A percentile compares a stretch with the other conserved stretches of the same genome.
These are phyloP conservation scores for Sporormia fimetaria DNA, from an alignment of 495 filamentous ascomycete genomes.

Conservation along the genomic window DNA sequence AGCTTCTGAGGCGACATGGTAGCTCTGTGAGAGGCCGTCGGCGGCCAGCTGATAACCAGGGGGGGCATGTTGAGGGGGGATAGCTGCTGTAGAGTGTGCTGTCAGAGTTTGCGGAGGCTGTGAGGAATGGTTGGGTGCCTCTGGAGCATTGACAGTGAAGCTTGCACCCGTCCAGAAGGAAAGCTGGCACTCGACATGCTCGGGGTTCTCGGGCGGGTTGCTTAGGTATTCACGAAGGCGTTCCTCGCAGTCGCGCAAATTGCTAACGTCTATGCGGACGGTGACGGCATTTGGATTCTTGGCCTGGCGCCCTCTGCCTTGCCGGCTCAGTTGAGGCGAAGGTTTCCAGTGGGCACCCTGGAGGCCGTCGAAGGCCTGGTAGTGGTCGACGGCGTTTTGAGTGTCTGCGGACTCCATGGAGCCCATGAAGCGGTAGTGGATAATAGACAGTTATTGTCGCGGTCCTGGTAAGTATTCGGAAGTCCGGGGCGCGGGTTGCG, in stretches of 20 bases:
- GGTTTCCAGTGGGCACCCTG: too few relatives aligned
- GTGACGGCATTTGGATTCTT: constrained; percentile 22
- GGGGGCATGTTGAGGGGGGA: constrained; percentile 2
- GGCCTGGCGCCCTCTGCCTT: constrained; percentile 24
- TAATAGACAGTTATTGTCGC: too few relatives aligned
- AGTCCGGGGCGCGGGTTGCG: too few relatives aligned
- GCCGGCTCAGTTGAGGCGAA: too few relatives aligned
- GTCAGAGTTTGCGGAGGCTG: constrained; percentile 1
- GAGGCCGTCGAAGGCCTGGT: too few relatives aligned
- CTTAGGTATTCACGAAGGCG: constrained; percentile 22
- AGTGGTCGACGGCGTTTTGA: too few relatives aligned
- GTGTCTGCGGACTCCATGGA: too few relatives aligned
- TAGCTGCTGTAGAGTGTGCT: constrained; percentile 1
- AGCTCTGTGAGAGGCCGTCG: constrained; percentile 7
- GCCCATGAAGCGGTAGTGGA: too few relatives aligned
- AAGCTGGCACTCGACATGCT: constrained; percentile 24
- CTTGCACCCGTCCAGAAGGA: constrained; percentile 21
- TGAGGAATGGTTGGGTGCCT: background rate
- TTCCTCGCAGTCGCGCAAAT: constrained; percentile 25
- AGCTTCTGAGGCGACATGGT: constrained; percentile 15
- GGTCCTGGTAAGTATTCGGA: too few relatives aligned
- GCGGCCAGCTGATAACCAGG: constrained; percentile 20
- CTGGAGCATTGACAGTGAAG: constrained; percentile 10
- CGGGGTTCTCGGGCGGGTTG: constrained; percentile 21
- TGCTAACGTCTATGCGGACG: constrained; percentile 13